Percentiles rank a stretch among this genome's conserved stretches.
Conservation (phyloP, 345 rosid species). For the Lepidium didymum region DNA sequence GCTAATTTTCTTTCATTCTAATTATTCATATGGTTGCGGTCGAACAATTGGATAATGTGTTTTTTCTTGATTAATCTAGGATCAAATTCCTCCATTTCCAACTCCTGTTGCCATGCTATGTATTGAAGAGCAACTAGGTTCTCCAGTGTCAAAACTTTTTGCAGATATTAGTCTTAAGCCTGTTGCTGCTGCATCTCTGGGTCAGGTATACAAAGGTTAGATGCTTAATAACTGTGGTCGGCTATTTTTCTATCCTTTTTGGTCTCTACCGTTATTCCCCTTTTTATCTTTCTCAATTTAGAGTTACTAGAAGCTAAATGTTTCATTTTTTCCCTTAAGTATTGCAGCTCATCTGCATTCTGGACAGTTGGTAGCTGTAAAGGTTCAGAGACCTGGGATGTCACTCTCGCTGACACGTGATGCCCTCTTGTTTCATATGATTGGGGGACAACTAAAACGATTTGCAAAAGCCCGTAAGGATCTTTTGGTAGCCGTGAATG, state of each 20-base stretch:
- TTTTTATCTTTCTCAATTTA: neutral
- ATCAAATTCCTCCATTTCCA: conserved; percentile 94
- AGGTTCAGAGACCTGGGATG: conserved; percentile 99
- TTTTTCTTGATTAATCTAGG: conserved; percentile 41
- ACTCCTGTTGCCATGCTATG: conserved; percentile 62
- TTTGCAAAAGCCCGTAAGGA: conserved; percentile 92
- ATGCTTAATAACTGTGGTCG: conserved; percentile 16
- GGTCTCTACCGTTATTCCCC: neutral
- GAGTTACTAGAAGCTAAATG: conserved; percentile 21
- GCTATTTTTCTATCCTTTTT: neutral
- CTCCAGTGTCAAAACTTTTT: conserved; percentile 58
- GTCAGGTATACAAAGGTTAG: conserved; percentile 97
- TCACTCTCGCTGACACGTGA: conserved; percentile 74
- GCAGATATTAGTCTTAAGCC: conserved; percentile 88
- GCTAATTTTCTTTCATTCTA: neutral
- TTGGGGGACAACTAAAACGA: conserved; percentile 90
- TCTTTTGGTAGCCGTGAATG: conserved; percentile 86
- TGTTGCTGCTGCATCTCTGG: conserved; percentile 91
- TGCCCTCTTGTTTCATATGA: conserved; percentile 81
- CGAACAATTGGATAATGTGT: neutral
- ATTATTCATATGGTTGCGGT: neutral
- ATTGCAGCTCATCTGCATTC: conserved; percentile 94
- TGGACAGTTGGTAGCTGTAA: conserved; percentile 96
- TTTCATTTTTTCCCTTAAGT: conserved; percentile 35
- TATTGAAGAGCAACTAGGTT: conserved; percentile 78